phyloP scores from a whole-genome alignment of 805 yeast species.

The Brettanomyces sp. region DNA sequence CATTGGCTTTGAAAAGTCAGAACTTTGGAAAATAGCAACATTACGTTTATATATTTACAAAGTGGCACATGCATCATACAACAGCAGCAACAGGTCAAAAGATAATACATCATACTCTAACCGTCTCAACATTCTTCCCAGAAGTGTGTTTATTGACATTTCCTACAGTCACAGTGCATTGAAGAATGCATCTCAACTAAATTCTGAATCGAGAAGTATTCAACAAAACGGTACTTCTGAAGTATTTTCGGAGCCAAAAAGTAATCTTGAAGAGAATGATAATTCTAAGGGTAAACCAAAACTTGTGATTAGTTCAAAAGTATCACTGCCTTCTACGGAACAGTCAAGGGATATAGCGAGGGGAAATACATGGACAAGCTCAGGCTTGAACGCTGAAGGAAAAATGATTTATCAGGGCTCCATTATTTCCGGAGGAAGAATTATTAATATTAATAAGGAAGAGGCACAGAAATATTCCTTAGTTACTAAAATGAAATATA shows the following conservation, averaged over 20 bases:
- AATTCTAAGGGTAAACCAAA: background rate
- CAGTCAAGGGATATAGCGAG: constrained; percentile 14
- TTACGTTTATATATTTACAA: constrained; percentile 60
- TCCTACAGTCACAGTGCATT: constrained; percentile 9
- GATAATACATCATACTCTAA: background rate
- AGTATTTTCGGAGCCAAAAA: background rate
- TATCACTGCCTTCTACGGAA: constrained; percentile 5
- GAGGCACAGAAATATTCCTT: constrained; percentile 16
- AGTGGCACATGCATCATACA: constrained; percentile 32
- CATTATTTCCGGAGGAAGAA: constrained; percentile 13
- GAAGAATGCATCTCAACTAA: too few relatives aligned
- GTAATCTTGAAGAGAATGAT: background rate
- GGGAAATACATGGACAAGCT: constrained; percentile 11
- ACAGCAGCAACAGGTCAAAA: constrained; percentile 13
- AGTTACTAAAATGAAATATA: constrained; percentile 29
- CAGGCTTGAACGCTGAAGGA: too few relatives aligned
- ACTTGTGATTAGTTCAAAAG: background rate
- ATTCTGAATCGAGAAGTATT: background rate
- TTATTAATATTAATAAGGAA: constrained; percentile 18
- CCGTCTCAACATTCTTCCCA: constrained; percentile 30
- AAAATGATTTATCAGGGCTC: constrained; percentile 2
- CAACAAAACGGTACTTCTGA: background rate
- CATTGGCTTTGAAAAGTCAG: constrained; percentile 65
- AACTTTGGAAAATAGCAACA: constrained; percentile 75
- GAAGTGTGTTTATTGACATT: constrained; percentile 43